Percentiles rank a stretch among this genome's conserved stretches.
phyloP scores from a whole-genome alignment of 2,329 filamentous ascomycete species.

The Tolypocladium pustulatum region DNA sequence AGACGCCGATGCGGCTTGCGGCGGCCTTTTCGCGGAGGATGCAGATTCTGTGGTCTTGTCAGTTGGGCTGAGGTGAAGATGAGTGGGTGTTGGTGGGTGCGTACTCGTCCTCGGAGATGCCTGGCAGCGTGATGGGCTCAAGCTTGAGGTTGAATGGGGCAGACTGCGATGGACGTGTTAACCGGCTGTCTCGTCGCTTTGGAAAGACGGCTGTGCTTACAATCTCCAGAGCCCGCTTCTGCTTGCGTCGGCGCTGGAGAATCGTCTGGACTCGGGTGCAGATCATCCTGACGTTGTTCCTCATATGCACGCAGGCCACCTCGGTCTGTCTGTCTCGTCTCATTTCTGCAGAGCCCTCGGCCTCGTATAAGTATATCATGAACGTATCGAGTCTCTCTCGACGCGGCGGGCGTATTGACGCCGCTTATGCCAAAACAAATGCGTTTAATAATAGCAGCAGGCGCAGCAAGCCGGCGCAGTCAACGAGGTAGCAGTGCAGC shows the following conservation, averaged over 20 bases:
- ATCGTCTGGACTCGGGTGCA: slow-evolving; percentile 33
- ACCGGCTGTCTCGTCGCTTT: slow-evolving; percentile 2
- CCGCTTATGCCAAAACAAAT: not conserved
- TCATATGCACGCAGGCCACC: slow-evolving; percentile 19
- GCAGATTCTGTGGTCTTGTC: slow-evolving; percentile 24
- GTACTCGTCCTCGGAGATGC: slow-evolving; percentile 49
- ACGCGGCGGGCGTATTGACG: not conserved
- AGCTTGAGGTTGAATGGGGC: slow-evolving; percentile 48
- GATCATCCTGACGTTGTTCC: slow-evolving; percentile 31
- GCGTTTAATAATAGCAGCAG: not conserved
- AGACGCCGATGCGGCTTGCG: slow-evolving; percentile 36
- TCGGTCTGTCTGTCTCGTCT: not conserved
- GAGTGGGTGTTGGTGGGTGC: not conserved
- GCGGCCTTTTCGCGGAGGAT: slow-evolving; percentile 42
- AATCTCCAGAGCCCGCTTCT: slow-evolving; percentile 33
- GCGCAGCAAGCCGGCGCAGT: not conserved
- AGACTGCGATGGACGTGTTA: slow-evolving; percentile 31
- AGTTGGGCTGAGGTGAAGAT: not conserved
- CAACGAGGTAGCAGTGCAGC: not conserved
- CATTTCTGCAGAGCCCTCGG: not conserved
- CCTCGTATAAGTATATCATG: not conserved
- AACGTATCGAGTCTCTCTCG: not conserved
- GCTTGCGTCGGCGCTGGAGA: slow-evolving; percentile 29
- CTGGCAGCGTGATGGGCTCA: slow-evolving; percentile 41
- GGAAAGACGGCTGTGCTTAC: slow-evolving; percentile 18